phyloP scores from a whole-genome alignment of 805 yeast species.

The Candida saitoana region DNA sequence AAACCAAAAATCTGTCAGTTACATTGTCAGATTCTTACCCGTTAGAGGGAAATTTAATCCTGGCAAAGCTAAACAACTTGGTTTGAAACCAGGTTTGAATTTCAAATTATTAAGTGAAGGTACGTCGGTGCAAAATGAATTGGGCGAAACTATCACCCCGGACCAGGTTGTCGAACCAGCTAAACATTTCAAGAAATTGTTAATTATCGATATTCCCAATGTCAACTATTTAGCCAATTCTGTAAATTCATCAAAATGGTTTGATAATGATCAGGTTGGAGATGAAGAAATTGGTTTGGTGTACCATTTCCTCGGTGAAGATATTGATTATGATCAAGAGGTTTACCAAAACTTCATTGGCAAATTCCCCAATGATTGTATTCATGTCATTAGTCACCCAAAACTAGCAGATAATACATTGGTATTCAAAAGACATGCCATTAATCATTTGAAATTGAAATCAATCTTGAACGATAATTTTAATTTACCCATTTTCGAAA shows the following conservation, averaged over 20 bases:
- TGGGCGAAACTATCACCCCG: constrained; percentile 60
- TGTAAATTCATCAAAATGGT: constrained; percentile 23
- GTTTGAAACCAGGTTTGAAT: constrained; percentile 61
- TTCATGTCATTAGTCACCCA: constrained; percentile 74
- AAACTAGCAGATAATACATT: constrained; percentile 57
- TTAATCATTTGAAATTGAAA: constrained; percentile 53
- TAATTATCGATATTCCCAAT: constrained; percentile 73
- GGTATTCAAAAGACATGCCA: constrained; percentile 53
- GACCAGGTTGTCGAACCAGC: constrained; percentile 69
- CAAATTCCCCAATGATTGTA: constrained; percentile 46
- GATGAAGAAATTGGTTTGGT: constrained; percentile 48
- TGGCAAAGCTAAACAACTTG: constrained; percentile 60
- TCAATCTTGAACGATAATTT: constrained; percentile 43
- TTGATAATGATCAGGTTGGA: constrained; percentile 28
- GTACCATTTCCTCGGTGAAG: constrained; percentile 74
- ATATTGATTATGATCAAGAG: constrained; percentile 42
- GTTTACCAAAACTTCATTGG: constrained; percentile 49
- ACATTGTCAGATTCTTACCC: constrained; percentile 62
- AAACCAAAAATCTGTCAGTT: constrained; percentile 52
- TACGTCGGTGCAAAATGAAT: constrained; percentile 47
- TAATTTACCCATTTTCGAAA: constrained; percentile 36
- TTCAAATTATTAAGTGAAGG: constrained; percentile 63
- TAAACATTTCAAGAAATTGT: constrained; percentile 52
- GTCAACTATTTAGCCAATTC: constrained; percentile 35
- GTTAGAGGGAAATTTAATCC: constrained; percentile 74